A percentile compares a stretch with the other conserved stretches of the same genome.
These are phyloP conservation scores for Ascochyta pisi DNA, from an alignment of 2,329 filamentous ascomycete genomes.

Conservation along the genomic window DNA sequence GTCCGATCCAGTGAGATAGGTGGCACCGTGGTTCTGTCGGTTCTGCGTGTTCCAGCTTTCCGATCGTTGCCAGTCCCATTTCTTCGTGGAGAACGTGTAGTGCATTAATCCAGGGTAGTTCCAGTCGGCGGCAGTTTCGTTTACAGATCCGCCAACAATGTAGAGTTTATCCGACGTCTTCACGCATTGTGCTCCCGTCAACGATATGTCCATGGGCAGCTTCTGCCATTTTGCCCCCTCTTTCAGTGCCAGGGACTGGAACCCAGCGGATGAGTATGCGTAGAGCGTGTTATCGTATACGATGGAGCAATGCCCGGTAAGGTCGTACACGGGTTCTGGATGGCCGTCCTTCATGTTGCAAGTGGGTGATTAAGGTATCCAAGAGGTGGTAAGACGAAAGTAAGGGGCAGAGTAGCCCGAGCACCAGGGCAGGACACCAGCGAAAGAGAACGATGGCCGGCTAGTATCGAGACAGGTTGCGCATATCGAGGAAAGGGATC, in stretches of 20 bases:
- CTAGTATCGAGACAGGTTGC: constrained; percentile 31
- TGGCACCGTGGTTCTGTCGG: constrained; percentile 75
- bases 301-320: constrained; percentile 82
- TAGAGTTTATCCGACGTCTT: constrained; percentile 75
- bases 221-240: constrained; percentile 75
- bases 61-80: constrained; percentile 65
- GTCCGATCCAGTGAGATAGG: constrained; percentile 73
- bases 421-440: constrained; percentile 26
- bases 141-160: constrained; percentile 73
- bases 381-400: constrained; percentile 18
- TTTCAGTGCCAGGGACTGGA: constrained; percentile 74
- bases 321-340: constrained; percentile 71
- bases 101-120: constrained; percentile 78
- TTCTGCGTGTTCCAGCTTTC: constrained; percentile 65
- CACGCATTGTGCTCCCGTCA: constrained; percentile 80
- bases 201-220: constrained; percentile 69
- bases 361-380: constrained; percentile 16
- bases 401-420: constrained; percentile 25
- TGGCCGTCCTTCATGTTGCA: constrained; percentile 65
- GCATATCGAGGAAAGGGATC: constrained; percentile 39
- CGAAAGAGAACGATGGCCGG: constrained; percentile 26
- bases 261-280: constrained; percentile 76
- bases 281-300: constrained; percentile 84
- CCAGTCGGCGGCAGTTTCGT: constrained; percentile 44
- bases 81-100: constrained; percentile 63